A percentile compares a stretch with the other conserved stretches of the same genome.
phyloP scores from a whole-genome alignment of 805 yeast species.

The Barnettozyma populi region DNA sequence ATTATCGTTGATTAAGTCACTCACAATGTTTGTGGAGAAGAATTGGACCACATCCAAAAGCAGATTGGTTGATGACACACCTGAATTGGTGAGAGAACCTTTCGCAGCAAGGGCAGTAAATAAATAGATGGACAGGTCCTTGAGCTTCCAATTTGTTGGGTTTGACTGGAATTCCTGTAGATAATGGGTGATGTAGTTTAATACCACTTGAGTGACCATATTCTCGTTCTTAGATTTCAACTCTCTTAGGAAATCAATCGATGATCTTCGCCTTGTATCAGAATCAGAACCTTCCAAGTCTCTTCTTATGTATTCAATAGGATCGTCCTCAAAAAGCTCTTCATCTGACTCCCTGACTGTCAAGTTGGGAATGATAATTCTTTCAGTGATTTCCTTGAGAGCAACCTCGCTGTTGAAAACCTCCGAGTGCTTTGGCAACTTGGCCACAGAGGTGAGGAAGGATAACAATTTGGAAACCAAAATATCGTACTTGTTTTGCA shows the following conservation, averaged over 20 bases:
- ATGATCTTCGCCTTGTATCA: conserved; percentile 86
- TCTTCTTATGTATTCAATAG: conserved; percentile 84
- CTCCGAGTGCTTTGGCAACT: conserved; percentile 60
- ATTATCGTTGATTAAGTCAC: conserved; percentile 58
- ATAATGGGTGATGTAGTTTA: conserved; percentile 65
- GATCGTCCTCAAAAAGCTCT: conserved; percentile 95
- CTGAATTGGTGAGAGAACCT: conserved; percentile 80
- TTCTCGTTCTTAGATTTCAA: conserved; percentile 74
- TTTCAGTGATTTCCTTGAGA: conserved; percentile 70
- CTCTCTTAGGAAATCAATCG: conserved; percentile 89
- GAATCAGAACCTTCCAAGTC: conserved; percentile 94
- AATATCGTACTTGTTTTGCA: conserved; percentile 76
- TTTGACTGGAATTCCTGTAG: conserved; percentile 44
- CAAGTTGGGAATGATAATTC: conserved; percentile 85
- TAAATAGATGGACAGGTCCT: conserved; percentile 80
- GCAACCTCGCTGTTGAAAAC: conserved; percentile 58
- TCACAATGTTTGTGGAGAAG: conserved; percentile 74
- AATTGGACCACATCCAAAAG: conserved; percentile 83
- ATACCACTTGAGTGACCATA: conserved; percentile 66
- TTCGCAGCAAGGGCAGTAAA: conserved; percentile 89
- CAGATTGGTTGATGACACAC: conserved; percentile 81
- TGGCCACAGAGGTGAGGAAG: conserved; percentile 77
- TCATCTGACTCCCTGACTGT: conserved; percentile 82
- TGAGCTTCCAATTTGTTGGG: conserved; percentile 67
- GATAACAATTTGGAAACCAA: conserved; percentile 75